Evolutionary conservation across 2,329 filamentous ascomycete species (phyloP).

Genomic region (Talaromyces sp.): DNA sequence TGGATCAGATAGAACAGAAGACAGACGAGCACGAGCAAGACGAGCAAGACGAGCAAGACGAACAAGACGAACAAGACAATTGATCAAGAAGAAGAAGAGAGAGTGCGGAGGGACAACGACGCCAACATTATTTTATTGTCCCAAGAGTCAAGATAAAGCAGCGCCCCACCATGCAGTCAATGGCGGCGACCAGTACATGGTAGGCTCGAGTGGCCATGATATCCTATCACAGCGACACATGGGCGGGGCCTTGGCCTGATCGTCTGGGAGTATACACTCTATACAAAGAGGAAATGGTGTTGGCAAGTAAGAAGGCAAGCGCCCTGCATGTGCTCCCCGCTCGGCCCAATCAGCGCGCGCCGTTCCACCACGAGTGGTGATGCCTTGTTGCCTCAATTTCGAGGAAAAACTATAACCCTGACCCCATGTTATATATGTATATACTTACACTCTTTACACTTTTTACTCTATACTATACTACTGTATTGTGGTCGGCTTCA

Average conservation of each 20-base stretch:
- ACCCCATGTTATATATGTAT: not conserved
- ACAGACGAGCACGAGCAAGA: not conserved
- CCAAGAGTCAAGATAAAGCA: not conserved
- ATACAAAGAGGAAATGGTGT: not conserved
- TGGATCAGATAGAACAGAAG: not conserved
- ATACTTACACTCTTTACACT: not conserved
- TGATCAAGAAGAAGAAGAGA: not conserved
- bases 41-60: not conserved
- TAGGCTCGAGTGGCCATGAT: not conserved
- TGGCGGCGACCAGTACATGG: not conserved
- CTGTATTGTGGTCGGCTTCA: no score
- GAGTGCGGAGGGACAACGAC: not conserved
- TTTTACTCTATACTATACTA: no score
- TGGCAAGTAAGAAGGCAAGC: slow-evolving; percentile 7
- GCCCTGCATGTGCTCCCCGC: slow-evolving; percentile 7
- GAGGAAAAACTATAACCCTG: not conserved
- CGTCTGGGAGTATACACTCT: no score
- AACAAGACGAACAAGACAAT: not conserved
- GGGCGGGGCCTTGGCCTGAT: not conserved
- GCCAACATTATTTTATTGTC: not conserved
- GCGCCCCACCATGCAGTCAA: not conserved
- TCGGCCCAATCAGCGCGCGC: slow-evolving; percentile 4
- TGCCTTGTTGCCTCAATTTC: not conserved
- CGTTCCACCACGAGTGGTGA: slow-evolving; percentile 7
- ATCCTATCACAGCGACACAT: slow-evolving; percentile 9